phyloP scores from a whole-genome alignment of 2,329 filamentous ascomycete species.

The Cercospora nicotianae region DNA sequence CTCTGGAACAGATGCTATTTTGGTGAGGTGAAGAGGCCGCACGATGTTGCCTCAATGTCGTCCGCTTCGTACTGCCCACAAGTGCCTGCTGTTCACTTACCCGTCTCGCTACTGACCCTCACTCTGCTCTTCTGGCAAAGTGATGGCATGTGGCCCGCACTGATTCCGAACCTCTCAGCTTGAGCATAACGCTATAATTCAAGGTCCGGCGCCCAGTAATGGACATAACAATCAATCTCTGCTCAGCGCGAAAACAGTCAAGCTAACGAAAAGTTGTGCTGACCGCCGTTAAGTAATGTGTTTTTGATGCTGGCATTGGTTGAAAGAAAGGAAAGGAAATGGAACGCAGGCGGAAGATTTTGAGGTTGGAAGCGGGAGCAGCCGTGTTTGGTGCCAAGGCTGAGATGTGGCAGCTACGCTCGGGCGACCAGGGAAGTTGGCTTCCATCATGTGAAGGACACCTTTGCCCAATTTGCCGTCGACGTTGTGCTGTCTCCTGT shows the following conservation, averaged over 20 bases:
- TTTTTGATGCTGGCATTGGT: constrained; percentile 55
- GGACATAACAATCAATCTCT: constrained; percentile 60
- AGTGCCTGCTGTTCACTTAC: too few relatives aligned
- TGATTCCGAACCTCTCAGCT: constrained; percentile 69
- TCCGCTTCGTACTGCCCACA: too few relatives aligned
- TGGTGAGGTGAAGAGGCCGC: too few relatives aligned
- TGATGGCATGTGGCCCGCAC: constrained; percentile 61
- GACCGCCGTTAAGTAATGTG: constrained; percentile 64
- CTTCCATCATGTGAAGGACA: constrained; percentile 11
- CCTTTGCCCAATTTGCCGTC: background rate
- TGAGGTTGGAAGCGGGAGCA: background rate
- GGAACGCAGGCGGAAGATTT: constrained; percentile 21
- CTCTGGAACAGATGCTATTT: too few relatives aligned
- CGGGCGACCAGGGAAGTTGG: constrained; percentile 11
- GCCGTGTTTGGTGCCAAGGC: constrained; percentile 10
- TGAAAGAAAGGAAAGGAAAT: constrained; percentile 43
- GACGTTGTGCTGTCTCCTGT: background rate
- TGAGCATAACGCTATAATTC: constrained; percentile 66
- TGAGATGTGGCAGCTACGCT: constrained; percentile 15
- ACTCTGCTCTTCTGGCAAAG: background rate
- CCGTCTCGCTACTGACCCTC: background rate
- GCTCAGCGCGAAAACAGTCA: constrained; percentile 67
- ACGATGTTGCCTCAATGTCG: too few relatives aligned
- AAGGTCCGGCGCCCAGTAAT: constrained; percentile 70
- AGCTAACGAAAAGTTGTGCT: constrained; percentile 55